A percentile compares a stretch with the other conserved stretches of the same genome.
phyloP scores from a whole-genome alignment of 1,284 basidiomycete genomes.

The Sanghuangporus sanghuang region DNA sequence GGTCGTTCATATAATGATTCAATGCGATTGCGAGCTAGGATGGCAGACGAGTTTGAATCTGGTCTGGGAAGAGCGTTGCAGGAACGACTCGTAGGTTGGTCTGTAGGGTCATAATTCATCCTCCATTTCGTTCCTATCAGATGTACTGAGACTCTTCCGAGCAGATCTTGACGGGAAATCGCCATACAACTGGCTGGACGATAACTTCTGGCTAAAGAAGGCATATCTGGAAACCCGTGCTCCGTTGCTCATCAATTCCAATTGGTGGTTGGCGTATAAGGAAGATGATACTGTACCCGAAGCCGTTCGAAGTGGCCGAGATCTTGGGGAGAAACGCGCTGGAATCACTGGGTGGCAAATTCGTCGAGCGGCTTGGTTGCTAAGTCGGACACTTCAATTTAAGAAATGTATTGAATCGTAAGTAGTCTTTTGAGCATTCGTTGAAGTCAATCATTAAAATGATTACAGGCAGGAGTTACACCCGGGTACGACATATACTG shows the following conservation, averaged over 20 bases:
- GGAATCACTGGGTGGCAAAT: constrained; percentile 82
- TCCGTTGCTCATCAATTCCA: constrained; percentile 87
- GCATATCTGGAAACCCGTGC: constrained; percentile 90
- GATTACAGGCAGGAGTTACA: constrained; percentile 46
- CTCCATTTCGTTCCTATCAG: constrained; percentile 7
- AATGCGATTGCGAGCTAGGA: constrained; percentile 54
- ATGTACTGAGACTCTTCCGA: neutral
- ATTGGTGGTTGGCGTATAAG: constrained; percentile 94
- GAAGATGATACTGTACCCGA: constrained; percentile 53
- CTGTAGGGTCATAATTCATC: constrained; percentile 7
- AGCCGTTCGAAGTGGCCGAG: constrained; percentile 34
- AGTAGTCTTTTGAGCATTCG: constrained; percentile 21
- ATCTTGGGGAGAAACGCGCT: constrained; percentile 31
- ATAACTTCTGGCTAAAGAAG: constrained; percentile 89
- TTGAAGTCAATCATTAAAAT: neutral
- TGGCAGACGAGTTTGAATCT: constrained; percentile 68
- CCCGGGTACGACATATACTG: constrained; percentile 48
- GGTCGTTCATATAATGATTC: constrained; percentile 51
- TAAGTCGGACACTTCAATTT: constrained; percentile 75
- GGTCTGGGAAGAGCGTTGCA: constrained; percentile 75
- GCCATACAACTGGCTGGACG: constrained; percentile 92
- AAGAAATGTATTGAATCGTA: constrained; percentile 65
- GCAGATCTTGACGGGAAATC: constrained; percentile 82
- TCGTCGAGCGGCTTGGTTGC: constrained; percentile 80
- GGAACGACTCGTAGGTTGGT: constrained; percentile 73